Evolutionary conservation across 176 grass and related monocot genomes (phyloP).

Genomic region (Oryza australiensis): DNA sequence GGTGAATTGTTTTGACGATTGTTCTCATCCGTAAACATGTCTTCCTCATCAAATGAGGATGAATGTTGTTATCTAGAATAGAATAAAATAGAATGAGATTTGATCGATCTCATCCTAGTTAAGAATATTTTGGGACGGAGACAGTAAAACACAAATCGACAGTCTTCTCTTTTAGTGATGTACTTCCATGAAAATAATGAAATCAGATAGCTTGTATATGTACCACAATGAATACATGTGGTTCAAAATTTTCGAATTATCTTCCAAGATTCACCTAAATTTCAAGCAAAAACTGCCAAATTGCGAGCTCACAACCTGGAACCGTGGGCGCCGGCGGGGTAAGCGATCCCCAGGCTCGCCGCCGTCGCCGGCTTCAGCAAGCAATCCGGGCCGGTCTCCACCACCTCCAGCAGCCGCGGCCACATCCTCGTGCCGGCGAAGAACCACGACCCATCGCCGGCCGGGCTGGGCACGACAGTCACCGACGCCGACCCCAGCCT

Average conservation of each 20-base stretch:
- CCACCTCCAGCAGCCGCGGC: constrained; percentile 51
- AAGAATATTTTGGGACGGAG: too few relatives aligned
- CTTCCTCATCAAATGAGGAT: too few relatives aligned
- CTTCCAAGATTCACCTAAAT: neutral
- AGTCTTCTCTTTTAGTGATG: too few relatives aligned
- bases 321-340: neutral
- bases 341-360: constrained; percentile 40
- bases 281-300: neutral
- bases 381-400: constrained; percentile 43
- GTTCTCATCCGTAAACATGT: too few relatives aligned
- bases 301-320: constrained; percentile 26
- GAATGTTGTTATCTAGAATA: too few relatives aligned
- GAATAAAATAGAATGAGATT: too few relatives aligned
- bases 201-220: neutral
- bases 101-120: neutral
- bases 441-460: constrained; percentile 65
- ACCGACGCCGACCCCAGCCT: constrained; percentile 47
- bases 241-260: neutral
- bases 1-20: too few relatives aligned
- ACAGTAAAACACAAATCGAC: neutral
- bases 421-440: constrained; percentile 46
- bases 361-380: constrained; percentile 54
- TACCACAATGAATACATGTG: neutral
- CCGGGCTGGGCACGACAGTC: constrained; percentile 24
- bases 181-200: neutral